These are phyloP conservation scores for Taphrina deformans DNA, from an alignment of 1,139 yeast species.

Conservation along the genomic window DNA sequence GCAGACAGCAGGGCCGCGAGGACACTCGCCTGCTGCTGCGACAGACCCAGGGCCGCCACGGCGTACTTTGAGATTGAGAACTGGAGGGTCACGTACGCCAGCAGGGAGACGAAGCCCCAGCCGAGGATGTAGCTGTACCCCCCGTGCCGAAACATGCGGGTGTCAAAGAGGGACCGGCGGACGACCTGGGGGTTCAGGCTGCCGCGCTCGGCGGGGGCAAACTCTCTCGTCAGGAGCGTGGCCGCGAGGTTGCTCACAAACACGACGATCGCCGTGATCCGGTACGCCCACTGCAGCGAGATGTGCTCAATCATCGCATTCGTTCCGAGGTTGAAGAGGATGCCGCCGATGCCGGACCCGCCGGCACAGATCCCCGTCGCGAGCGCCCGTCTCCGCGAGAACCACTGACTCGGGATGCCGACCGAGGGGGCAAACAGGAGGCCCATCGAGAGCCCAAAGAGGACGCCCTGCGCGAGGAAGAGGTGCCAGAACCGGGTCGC, in stretches of 20 bases:
- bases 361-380: slow-evolving; percentile 58
- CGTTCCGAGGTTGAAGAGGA: slow-evolving; percentile 49
- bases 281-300: slow-evolving; percentile 67
- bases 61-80: slow-evolving; percentile 66
- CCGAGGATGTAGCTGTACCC: slow-evolving; percentile 52
- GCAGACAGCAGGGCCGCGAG: slow-evolving; percentile 64
- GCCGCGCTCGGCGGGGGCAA: slow-evolving; percentile 42
- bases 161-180: slow-evolving; percentile 44
- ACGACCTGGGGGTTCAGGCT: slow-evolving; percentile 8
- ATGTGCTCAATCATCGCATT: slow-evolving; percentile 50
- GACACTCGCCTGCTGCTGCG: slow-evolving; percentile 57
- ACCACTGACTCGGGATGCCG: slow-evolving; percentile 62
- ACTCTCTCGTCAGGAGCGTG: slow-evolving; percentile 49
- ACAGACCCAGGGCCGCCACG: slow-evolving; percentile 56
- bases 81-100: slow-evolving; percentile 61
- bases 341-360: slow-evolving; percentile 66
- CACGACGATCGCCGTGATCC: slow-evolving; percentile 57
- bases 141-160: slow-evolving; percentile 45
- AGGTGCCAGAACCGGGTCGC: slow-evolving; percentile 63
- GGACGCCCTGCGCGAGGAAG: slow-evolving; percentile 67
- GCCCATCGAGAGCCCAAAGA: slow-evolving; percentile 63
- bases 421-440: slow-evolving; percentile 62
- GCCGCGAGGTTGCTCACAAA: slow-evolving; percentile 47
- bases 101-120: slow-evolving; percentile 59
- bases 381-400: slow-evolving; percentile 56